phyloP scores from a whole-genome alignment of 2,329 filamentous ascomycete genomes.

The Sclerotinia minor region DNA sequence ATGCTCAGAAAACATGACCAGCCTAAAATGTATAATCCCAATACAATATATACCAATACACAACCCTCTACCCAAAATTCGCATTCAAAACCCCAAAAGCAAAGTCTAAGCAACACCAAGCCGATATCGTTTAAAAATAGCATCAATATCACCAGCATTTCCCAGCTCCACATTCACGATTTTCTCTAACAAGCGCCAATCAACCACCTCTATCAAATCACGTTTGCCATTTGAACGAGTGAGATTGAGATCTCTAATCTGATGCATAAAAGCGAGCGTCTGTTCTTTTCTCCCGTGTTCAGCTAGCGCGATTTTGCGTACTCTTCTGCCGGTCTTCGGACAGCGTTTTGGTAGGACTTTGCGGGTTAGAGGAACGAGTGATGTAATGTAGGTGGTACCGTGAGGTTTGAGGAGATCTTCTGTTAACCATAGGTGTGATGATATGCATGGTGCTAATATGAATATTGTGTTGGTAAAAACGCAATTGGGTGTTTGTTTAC shows the following conservation, averaged over 20 bases:
- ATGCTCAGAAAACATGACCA: too few relatives aligned
- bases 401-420: constrained; percentile 34
- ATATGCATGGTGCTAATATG: constrained; percentile 36
- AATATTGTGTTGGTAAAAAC: constrained; percentile 33
- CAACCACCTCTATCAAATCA: constrained; percentile 42
- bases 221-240: constrained; percentile 35
- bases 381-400: constrained; percentile 30
- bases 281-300: constrained; percentile 41
- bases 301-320: constrained; percentile 42
- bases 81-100: neutral
- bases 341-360: constrained; percentile 29
- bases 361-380: constrained; percentile 25
- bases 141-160: constrained; percentile 40
- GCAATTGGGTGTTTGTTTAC: constrained; percentile 27
- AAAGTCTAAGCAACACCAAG: constrained; percentile 24
- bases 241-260: constrained; percentile 34
- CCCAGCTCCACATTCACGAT: constrained; percentile 45
- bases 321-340: constrained; percentile 29
- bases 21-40: too few relatives aligned
- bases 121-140: constrained; percentile 30
- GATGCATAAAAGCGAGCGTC: constrained; percentile 39
- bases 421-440: constrained; percentile 28
- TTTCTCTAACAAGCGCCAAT: constrained; percentile 47
- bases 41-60: neutral
- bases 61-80: too few relatives aligned